phyloP scores from a whole-genome alignment of 495 filamentous ascomycete species.

The Xylaria castorea region DNA sequence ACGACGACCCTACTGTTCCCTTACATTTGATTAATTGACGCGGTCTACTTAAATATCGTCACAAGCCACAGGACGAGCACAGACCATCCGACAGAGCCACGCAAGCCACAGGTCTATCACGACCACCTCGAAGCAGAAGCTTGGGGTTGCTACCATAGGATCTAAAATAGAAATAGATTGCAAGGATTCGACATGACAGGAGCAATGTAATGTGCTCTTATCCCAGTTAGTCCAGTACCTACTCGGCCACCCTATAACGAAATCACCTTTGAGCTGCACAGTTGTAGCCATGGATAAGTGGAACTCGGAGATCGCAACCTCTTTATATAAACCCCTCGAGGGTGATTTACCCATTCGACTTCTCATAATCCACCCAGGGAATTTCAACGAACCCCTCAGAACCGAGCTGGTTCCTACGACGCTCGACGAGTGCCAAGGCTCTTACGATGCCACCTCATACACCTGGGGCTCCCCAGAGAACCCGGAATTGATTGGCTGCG shows the following conservation, averaged over 20 bases:
- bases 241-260: background rate
- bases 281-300: conserved; percentile 29
- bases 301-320: conserved; percentile 25
- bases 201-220: background rate
- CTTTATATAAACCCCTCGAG: conserved; percentile 26
- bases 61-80: background rate
- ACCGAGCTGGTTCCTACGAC: conserved; percentile 30
- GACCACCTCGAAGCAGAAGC: background rate
- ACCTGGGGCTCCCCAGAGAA: conserved; percentile 32
- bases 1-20: too few relatives aligned
- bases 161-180: background rate
- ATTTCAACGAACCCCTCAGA: conserved; percentile 17
- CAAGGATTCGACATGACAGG: background rate
- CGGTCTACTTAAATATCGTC: background rate
- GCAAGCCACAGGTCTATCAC: background rate
- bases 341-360: conserved; percentile 25
- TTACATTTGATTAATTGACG: too few relatives aligned
- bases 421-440: conserved; percentile 19
- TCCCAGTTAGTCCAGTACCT: background rate
- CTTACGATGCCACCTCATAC: conserved; percentile 34
- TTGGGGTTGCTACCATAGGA: background rate
- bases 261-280: background rate
- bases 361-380: conserved; percentile 28
- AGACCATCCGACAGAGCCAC: background rate
- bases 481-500: conserved; percentile 27